These are phyloP conservation scores for Thalassiosira pacifica DNA, from an alignment of 352 stramenopile species.

Conservation along the genomic window DNA sequence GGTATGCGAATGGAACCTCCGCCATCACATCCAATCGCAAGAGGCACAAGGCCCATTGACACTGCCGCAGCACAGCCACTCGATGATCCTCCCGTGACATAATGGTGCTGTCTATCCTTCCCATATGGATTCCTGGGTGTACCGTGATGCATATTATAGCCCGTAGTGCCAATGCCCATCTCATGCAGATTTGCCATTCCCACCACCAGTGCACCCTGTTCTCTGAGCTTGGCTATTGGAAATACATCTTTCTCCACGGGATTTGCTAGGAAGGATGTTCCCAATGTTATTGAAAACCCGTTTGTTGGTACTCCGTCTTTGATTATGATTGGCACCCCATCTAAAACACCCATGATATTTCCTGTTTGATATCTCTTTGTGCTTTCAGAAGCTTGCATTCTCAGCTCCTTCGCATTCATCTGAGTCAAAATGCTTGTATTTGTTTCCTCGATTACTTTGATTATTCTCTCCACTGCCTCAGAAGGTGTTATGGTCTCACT, in stretches of 20 bases:
- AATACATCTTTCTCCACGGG: constrained; percentile 15
- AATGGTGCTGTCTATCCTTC: constrained; percentile 71
- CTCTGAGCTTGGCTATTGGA: constrained; percentile 13
- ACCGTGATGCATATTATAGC: constrained; percentile 60
- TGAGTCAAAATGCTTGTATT: constrained; percentile 51
- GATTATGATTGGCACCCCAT: constrained; percentile 90
- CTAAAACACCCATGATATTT: constrained; percentile 87
- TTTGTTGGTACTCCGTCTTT: constrained; percentile 90
- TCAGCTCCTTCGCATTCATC: constrained; percentile 24
- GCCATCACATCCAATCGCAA: constrained; percentile 90
- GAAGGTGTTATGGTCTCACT: constrained; percentile 80
- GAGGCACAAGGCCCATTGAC: constrained; percentile 89
- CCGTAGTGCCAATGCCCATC: constrained; percentile 81
- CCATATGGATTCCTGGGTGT: constrained; percentile 89
- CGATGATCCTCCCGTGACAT: constrained; percentile 90
- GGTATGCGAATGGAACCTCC: constrained; percentile 92
- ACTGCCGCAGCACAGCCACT: constrained; percentile 91
- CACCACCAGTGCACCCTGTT: constrained; percentile 89
- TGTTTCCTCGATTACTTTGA: constrained; percentile 88
- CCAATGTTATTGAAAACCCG: constrained; percentile 86
- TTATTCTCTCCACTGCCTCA: constrained; percentile 87
- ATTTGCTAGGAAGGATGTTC: constrained; percentile 89
- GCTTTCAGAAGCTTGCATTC: constrained; percentile 82
- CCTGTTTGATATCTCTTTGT: constrained; percentile 87
- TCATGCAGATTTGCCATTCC: constrained; percentile 92